Percentiles rank a stretch among this genome's conserved stretches.
These are phyloP conservation scores for Fusarium armeniacum DNA, from an alignment of 2,329 filamentous ascomycete species.

Conservation along the genomic window DNA sequence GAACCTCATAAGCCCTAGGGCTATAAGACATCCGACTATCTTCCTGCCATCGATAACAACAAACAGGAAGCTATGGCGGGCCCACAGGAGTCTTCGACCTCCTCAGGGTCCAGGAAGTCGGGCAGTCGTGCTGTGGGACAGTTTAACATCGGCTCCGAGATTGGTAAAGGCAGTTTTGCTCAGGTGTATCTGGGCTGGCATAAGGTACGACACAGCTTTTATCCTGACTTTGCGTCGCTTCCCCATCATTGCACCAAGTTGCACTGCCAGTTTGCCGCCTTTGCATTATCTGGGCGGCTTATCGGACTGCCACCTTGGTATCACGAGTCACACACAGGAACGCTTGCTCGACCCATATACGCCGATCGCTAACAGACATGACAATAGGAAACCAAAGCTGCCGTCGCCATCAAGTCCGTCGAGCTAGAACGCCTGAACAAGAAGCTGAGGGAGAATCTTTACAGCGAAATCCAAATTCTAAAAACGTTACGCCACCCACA, in stretches of 20 bases:
- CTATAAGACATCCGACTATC: slow-evolving; percentile 51
- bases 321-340: slow-evolving; percentile 8
- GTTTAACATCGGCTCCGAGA: slow-evolving; percentile 87
- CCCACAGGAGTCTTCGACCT: slow-evolving; percentile 55
- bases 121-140: slow-evolving; percentile 70
- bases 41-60: slow-evolving; percentile 54
- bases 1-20: slow-evolving; percentile 57
- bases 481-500: slow-evolving; percentile 95
- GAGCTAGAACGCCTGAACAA: slow-evolving; percentile 90
- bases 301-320: slow-evolving; percentile 11
- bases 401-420: slow-evolving; percentile 97
- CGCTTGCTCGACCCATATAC: neutral
- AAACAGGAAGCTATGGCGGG: slow-evolving; percentile 58
- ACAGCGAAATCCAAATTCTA: slow-evolving; percentile 94
- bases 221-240: slow-evolving; percentile 23
- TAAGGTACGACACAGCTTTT: slow-evolving; percentile 67
- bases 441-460: slow-evolving; percentile 96
- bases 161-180: slow-evolving; percentile 97
- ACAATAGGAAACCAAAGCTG: slow-evolving; percentile 78
- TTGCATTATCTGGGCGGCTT: slow-evolving; percentile 13
- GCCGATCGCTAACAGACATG: slow-evolving; percentile 23
- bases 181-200: slow-evolving; percentile 91
- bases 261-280: slow-evolving; percentile 27
- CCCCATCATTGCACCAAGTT: slow-evolving; percentile 22
- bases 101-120: slow-evolving; percentile 55